A percentile compares a stretch with the other conserved stretches of the same genome.
Conservation (phyloP, 768 basidiomycete genomes). For the Xerocomellus amylosporus region DNA sequence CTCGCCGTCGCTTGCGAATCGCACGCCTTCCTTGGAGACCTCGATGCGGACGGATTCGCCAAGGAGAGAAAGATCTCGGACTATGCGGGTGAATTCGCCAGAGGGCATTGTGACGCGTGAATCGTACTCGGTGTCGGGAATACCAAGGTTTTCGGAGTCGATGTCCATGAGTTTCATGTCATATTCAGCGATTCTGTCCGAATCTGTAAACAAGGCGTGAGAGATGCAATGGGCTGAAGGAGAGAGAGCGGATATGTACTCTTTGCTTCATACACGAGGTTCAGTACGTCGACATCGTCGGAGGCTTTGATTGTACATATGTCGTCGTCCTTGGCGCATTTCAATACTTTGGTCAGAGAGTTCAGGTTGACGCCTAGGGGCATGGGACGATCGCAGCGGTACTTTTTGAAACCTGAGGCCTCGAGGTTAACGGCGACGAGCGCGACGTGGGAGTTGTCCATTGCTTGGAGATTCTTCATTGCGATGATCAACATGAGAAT, state of each 20-base stretch:
- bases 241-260: conserved; percentile 47
- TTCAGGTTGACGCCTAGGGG: conserved; percentile 84
- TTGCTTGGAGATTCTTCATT: conserved; percentile 83
- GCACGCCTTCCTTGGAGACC: conserved; percentile 91
- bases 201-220: conserved; percentile 45
- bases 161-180: conserved; percentile 99
- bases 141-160: conserved; percentile 89
- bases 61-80: conserved; percentile 83
- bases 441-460: conserved; percentile 99
- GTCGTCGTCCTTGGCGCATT: conserved; percentile 97
- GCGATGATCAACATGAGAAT: background rate
- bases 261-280: conserved; percentile 86
- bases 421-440: conserved; percentile 87
- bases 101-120: conserved; percentile 86
- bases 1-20: conserved; percentile 92
- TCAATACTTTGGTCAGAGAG: conserved; percentile 91
- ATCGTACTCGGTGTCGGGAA: conserved; percentile 97
- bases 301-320: conserved; percentile 85
- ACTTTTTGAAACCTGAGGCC: conserved; percentile 76
- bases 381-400: conserved; percentile 94
- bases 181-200: conserved; percentile 94
- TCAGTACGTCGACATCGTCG: conserved; percentile 87
- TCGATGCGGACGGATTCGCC: conserved; percentile 97
- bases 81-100: conserved; percentile 86
- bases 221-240: background rate